Evolutionary conservation across 2,329 filamentous ascomycete genomes (phyloP), one percentile per base, ranked within the genome.

Genomic region (Paecilomyces sp.): DNA sequence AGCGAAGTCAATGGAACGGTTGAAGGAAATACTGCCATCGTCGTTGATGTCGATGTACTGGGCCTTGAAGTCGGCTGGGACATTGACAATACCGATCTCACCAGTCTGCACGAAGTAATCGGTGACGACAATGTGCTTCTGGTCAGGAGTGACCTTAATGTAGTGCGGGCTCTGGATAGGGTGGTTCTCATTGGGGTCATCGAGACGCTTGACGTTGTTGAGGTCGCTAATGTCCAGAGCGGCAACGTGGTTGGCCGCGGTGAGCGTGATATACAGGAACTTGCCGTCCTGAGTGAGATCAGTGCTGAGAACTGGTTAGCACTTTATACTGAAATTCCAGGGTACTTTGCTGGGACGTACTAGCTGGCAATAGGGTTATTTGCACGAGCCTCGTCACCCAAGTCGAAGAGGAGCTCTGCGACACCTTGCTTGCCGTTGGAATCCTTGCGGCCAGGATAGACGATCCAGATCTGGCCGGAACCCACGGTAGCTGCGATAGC

Each of bases 21-120:
- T 86, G 75, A 86, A 87, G 70, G 68, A 75, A 57, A 87, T 69
- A n/a, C 75, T 75, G 2, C 84, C 84, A 61, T 86, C 76, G 1
- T 77, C 69, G 9, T 79, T 71, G 60, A 87, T 79, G 60, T 87
- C 84, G 64, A 87, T 83, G 76, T 85, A 87, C 63, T 83, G 80
- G 0, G 79, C 84, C 76, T 85, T 86, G 79, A 80, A 87, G 68
- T 87, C 84, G 22, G 77, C 83, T 0, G 83, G 83, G 0, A 83
- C 85, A 67, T 86, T 86, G 66, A 87, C 77, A 2, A 87, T 74
- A 6, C 81, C 82, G 59, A 86, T 85, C 59, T 83, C 81, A 28
- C 84, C 84, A 9, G 80, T 83, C 72, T 87, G 84, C 2, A 88
- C 83, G 66, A 87, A 87, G 75, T 87, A 87, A 57, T 85, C 85